Evolutionary conservation across 805 yeast species (phyloP).

Genomic region (Candida hispaniensis): DNA sequence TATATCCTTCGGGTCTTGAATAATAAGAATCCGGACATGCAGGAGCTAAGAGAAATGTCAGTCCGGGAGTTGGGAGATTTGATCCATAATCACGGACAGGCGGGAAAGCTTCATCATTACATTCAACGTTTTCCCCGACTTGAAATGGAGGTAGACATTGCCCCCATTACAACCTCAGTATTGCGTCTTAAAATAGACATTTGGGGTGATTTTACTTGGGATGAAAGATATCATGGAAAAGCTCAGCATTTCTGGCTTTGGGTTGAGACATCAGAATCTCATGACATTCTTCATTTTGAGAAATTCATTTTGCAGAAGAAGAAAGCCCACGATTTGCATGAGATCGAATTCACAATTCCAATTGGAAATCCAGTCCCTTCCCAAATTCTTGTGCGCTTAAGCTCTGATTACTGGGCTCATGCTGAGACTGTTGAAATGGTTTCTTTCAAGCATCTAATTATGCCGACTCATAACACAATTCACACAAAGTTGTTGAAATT

Average conservation of each 20-base stretch:
- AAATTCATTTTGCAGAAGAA: constrained; percentile 57
- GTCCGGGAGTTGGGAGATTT: constrained; percentile 76
- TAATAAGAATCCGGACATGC: constrained; percentile 46
- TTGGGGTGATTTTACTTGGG: constrained; percentile 80
- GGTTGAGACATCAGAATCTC: constrained; percentile 74
- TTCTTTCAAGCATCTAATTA: constrained; percentile 79
- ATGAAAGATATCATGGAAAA: constrained; percentile 64
- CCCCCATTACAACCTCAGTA: constrained; percentile 81
- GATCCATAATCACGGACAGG: constrained; percentile 73
- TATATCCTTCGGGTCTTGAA: constrained; percentile 49
- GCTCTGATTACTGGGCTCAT: constrained; percentile 86
- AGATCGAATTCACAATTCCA: constrained; percentile 88
- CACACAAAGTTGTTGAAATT: constrained; percentile 69
- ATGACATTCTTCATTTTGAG: constrained; percentile 70
- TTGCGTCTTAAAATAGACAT: constrained; percentile 66
- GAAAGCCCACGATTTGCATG: constrained; percentile 47
- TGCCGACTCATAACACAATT: constrained; percentile 79
- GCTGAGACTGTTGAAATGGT: constrained; percentile 65
- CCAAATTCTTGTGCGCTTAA: constrained; percentile 66
- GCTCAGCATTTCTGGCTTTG: constrained; percentile 86
- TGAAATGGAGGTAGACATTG: constrained; percentile 65
- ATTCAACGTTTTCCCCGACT: constrained; percentile 67
- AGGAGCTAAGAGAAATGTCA: constrained; percentile 59
- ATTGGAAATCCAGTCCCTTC: constrained; percentile 81
- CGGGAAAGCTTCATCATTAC: constrained; percentile 46